phyloP scores from a whole-genome alignment of 23 red algal species.

The Gracilaria gracilis region DNA sequence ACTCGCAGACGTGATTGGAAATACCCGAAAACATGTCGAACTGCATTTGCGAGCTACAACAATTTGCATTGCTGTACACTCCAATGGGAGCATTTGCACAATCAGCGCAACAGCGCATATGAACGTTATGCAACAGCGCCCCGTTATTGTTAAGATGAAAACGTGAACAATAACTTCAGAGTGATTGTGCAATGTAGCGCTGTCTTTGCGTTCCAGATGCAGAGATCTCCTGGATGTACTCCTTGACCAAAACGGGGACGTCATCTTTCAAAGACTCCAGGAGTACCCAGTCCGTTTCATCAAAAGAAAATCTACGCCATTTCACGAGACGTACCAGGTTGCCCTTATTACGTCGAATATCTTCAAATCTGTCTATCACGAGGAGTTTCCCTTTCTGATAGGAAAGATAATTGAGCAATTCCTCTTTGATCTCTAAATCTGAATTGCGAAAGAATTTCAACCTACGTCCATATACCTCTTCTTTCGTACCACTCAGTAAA shows the following conservation, averaged over 20 bases:
- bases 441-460: not conserved
- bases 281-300: not conserved
- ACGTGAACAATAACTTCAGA: no score
- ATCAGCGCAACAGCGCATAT: no score
- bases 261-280: not conserved
- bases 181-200: no score
- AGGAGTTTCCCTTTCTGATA: not conserved
- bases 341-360: not conserved
- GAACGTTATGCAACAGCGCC: no score
- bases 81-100: no score
- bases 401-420: not conserved
- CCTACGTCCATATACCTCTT: not conserved
- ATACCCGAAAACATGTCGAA: no score
- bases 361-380: not conserved
- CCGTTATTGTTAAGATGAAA: no score
- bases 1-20: no score
- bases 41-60: no score
- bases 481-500: not conserved
- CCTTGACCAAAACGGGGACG: not conserved
- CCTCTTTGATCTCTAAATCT: not conserved
- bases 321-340: not conserved
- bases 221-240: no score
- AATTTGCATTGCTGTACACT: no score
- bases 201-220: no score
- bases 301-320: not conserved